Evolutionary conservation across 768 basidiomycete species (phyloP).

Genomic region (Cantharellus cinnabarinus): DNA sequence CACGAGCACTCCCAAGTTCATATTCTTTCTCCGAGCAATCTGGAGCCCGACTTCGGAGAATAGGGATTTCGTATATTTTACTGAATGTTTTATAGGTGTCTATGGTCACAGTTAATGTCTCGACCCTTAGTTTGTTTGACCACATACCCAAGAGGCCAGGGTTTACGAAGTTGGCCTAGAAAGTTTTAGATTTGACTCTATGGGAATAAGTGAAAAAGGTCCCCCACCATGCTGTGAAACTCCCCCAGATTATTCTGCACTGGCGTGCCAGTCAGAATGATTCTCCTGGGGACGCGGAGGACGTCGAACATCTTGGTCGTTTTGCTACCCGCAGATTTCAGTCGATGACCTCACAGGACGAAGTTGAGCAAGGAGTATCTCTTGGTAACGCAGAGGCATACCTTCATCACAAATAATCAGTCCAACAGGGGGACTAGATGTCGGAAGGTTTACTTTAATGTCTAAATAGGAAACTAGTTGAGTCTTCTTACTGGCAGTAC

Average conservation of each 20-base stretch:
- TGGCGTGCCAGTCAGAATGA: slow-evolving; percentile 91
- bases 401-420: slow-evolving; percentile 94
- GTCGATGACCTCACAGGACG: slow-evolving; percentile 44
- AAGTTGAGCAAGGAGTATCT: not conserved
- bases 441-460: not conserved
- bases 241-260: slow-evolving; percentile 93
- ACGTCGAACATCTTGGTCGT: slow-evolving; percentile 71
- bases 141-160: slow-evolving; percentile 63
- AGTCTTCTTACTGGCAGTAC: slow-evolving; percentile 36
- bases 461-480: too few species aligned
- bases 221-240: slow-evolving; percentile 82
- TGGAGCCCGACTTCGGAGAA: slow-evolving; percentile 66
- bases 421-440: slow-evolving; percentile 64
- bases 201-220: not conserved
- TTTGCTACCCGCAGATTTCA: slow-evolving; percentile 84
- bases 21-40: slow-evolving; percentile 50
- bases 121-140: not conserved
- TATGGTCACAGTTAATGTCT: slow-evolving; percentile 13
- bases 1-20: slow-evolving; percentile 58
- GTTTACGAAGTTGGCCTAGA: slow-evolving; percentile 79
- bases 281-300: slow-evolving; percentile 49
- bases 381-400: slow-evolving; percentile 9
- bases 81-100: slow-evolving; percentile 61
- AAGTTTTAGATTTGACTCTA: slow-evolving; percentile 1
- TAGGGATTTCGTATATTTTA: slow-evolving; percentile 69